Evolutionary conservation across 1,139 yeast genomes (phyloP), one percentile per base, ranked within the genome.

Genomic region (Yamadazyma dushanensis): DNA sequence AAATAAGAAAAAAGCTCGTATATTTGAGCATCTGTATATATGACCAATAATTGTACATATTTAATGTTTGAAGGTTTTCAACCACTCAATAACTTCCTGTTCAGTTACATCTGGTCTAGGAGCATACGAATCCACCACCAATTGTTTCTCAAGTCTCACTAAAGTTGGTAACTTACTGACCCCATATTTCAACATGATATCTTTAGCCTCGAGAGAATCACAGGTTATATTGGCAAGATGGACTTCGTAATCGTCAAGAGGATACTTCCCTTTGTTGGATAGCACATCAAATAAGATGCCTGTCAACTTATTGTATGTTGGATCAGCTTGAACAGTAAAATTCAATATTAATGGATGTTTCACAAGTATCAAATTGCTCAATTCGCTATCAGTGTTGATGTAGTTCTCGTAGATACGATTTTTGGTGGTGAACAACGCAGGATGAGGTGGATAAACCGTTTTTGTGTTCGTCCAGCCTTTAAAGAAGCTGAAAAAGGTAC

Each of bases 181-280:
- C 37, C 70, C 78, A 52, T 83, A 86, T 28, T 80, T 71, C 26
- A 70, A 56, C 59, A 79, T 60, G 35, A 85, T 59, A 11, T 77
- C 86, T 36, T 73, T 68, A 10, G 82, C 80, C 3, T 76, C 88
- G 8, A 73, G 72, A 39, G 78, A 76, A 47, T 84, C 92, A 29
- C 80, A 70, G 49, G 84, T 83, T 16, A 86, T 72, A 53, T 83
- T 89, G 11, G 81, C 92, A 58, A 80, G 64, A 45, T 78, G 78
- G 29, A 84, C 71, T 47, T 44, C 26, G 36, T 29, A 40, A 24
- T 38, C 40, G 5, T 54, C 59, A 34, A 57, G 49, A 4, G 76
- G 76, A 49, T 64, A 70, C 49, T 71, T 70, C 19, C 68, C 69
- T 16, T 80, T 71, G 45, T 79, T 78, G 37, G 74, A 55, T 32